These are phyloP conservation scores for Coccomyxa subellipsoidea DNA, from an alignment of 163 green algal species.

Conservation along the genomic window DNA sequence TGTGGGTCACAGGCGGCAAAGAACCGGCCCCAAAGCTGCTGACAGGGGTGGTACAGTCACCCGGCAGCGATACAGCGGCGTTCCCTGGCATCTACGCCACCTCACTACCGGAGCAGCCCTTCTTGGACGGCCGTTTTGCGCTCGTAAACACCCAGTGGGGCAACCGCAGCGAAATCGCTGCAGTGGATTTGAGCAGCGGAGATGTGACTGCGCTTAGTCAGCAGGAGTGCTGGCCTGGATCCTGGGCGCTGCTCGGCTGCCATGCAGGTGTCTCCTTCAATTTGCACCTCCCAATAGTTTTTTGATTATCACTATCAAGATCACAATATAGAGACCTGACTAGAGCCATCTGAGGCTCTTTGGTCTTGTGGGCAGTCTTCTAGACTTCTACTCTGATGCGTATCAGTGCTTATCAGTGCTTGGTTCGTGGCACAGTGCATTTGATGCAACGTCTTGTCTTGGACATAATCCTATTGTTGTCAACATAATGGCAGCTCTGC, in stretches of 20 bases:
- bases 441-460: too few relatives aligned
- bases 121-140: slow-evolving; percentile 24
- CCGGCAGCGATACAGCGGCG: neutral
- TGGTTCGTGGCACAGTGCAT: too few relatives aligned
- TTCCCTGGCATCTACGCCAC: neutral
- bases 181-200: slow-evolving; percentile 48
- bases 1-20: neutral
- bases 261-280: neutral
- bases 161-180: slow-evolving; percentile 50
- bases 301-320: too few relatives aligned
- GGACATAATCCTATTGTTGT: too few relatives aligned
- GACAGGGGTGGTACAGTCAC: slow-evolving; percentile 3
- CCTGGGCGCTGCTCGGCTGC: neutral
- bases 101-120: slow-evolving; percentile 1
- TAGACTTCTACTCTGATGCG: too few relatives aligned
- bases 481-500: too few relatives aligned
- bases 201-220: slow-evolving; percentile 14
- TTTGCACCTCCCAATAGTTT: too few relatives aligned
- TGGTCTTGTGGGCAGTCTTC: too few relatives aligned
- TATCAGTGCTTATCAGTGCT: too few relatives aligned
- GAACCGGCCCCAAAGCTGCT: neutral
- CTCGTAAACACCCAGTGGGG: slow-evolving; percentile 77
- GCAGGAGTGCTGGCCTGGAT: neutral
- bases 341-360: too few relatives aligned
- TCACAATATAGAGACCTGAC: too few relatives aligned